Conservation (phyloP, 805 yeast genomes). For the Lipomyces orientalis region DNA sequence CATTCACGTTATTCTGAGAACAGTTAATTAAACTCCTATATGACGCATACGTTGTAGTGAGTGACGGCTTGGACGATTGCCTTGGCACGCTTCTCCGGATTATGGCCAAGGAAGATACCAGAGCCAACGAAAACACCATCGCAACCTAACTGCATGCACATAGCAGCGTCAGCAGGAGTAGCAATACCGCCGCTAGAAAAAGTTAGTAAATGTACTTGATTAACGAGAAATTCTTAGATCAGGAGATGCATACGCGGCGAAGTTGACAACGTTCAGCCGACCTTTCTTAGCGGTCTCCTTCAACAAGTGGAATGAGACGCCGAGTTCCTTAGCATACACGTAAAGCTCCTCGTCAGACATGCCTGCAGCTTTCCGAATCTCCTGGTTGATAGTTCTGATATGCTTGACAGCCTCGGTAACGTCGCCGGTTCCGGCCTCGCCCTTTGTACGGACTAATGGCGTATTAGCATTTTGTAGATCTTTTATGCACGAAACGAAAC, state of each 20-base stretch:
- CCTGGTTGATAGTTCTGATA: conserved; percentile 62
- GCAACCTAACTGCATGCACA: conserved; percentile 80
- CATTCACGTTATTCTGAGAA: not conserved
- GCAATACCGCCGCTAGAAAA: conserved; percentile 70
- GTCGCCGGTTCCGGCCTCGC: conserved; percentile 91
- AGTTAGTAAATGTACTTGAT: not conserved
- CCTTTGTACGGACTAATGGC: conserved; percentile 66
- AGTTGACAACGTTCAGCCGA: conserved; percentile 79
- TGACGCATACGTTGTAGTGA: conserved; percentile 52
- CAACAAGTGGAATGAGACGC: conserved; percentile 65
- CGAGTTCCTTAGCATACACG: conserved; percentile 58
- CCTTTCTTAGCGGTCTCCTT: conserved; percentile 58
- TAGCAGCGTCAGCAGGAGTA: conserved; percentile 85
- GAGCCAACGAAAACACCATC: conserved; percentile 81
- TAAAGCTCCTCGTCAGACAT: conserved; percentile 55
- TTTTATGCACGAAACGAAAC: conserved; percentile 2
- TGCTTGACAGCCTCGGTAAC: conserved; percentile 82
- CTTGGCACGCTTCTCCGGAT: conserved; percentile 73
- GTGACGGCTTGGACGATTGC: conserved; percentile 85
- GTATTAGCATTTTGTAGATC: not conserved
- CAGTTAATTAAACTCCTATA: not conserved
- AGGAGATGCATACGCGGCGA: conserved; percentile 59
- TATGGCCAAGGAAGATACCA: conserved; percentile 75
- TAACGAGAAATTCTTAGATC: not conserved
- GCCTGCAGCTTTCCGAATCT: conserved; percentile 56